Conservation (phyloP, 306 rosid species). For the Canavalia ensiformis region DNA sequence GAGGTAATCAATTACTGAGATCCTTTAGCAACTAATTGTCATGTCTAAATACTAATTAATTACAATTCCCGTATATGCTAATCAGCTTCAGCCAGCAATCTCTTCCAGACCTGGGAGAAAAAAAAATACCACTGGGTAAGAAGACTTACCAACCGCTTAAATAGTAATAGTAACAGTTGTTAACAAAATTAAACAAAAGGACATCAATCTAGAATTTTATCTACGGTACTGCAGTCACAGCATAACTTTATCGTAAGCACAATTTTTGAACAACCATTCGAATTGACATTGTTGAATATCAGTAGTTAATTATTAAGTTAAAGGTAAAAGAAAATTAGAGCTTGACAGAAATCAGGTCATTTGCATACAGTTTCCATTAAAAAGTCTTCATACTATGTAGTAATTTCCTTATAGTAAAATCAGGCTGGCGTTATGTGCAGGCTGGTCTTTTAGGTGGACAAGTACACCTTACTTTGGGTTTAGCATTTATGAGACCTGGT, state of each 20-base stretch:
- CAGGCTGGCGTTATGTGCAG: background rate
- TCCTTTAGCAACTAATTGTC: conserved; percentile 41
- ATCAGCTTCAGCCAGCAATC: conserved; percentile 33
- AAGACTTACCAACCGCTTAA: background rate
- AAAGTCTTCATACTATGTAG: background rate
- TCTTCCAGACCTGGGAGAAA: conserved; percentile 14
- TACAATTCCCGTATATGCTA: conserved; percentile 52
- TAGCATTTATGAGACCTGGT: background rate
- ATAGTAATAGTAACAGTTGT: background rate
- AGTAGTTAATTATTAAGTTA: background rate
- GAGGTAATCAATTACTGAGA: conserved; percentile 36
- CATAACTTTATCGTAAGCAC: background rate
- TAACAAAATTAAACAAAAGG: background rate
- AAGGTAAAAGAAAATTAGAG: background rate
- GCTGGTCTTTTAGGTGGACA: background rate
- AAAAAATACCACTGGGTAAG: background rate
- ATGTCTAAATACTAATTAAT: conserved; percentile 51
- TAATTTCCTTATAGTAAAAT: background rate
- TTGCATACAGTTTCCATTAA: background rate
- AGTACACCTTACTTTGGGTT: background rate
- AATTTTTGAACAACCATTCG: background rate
- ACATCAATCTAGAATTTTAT: background rate
- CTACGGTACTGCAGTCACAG: background rate
- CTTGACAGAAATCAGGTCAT: background rate
- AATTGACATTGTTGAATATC: background rate